Evolutionary conservation across 129 eudicot species (phyloP), one percentile per base, ranked within the genome.

Genomic region (Rutidosis leptorrhynchoides): DNA sequence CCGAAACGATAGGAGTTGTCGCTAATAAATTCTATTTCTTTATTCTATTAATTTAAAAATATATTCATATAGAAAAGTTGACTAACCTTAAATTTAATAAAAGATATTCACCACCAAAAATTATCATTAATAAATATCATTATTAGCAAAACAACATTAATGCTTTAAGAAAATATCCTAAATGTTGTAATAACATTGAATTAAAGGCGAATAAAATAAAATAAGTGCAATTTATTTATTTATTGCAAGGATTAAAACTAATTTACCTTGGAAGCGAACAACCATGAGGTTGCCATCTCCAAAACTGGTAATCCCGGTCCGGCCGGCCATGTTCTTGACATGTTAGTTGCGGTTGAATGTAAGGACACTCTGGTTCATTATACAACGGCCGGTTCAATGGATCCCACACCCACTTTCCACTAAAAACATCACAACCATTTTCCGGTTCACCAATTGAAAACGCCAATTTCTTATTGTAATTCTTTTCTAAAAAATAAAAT

Each of bases 291-390:
- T 90, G 93, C 97, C 97, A 90, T 66, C 93, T 80, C 97, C 97
- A 87, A 24, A 68, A 66, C 71, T 77, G 93, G 28, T 82, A 92
- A 25, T 83, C 88, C 55, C 57, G 82, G 15, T 92, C 98, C 20
- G 96, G 96, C 33, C 98, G 85, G 78, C 95, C 98, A 60, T 82
- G 96, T 61, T 88, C 87, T 69, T 81, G 90, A 62, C 98, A 92
- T 0, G 98, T 92, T 62, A 92, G 43, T 51, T 92, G 98, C 6
- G 96, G 96, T 45, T 81, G 91, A 19, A 92, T 88, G 70, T 88
- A 92, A 0, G 98, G 98, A 75, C 98, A 92, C 52, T 92, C 98
- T 16, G 77, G 70, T 59, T 92, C 98, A 59, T 92, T 81, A 42
- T 92, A 92, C 24, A 85, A 62, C 55, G 98, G 98, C 80, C 88